A percentile compares a stretch with the other conserved stretches of the same genome.
Evolutionary conservation across 345 rosid species (phyloP).

Genomic region (Sapria himalayana): DNA sequence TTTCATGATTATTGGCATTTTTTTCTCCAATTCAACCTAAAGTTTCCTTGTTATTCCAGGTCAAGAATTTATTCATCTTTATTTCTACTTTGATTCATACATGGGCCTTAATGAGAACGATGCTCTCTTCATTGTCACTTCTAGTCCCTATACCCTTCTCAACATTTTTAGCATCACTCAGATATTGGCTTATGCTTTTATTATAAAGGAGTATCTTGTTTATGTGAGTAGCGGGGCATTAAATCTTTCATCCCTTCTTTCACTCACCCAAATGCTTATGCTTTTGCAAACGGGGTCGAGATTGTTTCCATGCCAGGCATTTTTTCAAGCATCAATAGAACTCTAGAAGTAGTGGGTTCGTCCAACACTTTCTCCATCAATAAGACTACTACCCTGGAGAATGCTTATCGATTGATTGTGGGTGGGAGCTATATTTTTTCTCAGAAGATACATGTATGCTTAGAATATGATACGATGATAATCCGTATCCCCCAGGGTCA

Average conservation of each 20-base stretch:
- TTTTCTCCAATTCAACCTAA: conserved; percentile 43
- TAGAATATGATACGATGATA: conserved; percentile 65
- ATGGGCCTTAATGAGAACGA: conserved; percentile 26
- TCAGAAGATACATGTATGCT: conserved; percentile 58
- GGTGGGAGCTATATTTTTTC: conserved; percentile 83
- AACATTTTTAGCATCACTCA: conserved; percentile 75
- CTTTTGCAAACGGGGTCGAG: conserved; percentile 92
- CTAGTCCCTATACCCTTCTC: conserved; percentile 46
- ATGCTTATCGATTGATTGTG: conserved; percentile 54
- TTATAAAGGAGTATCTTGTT: conserved; percentile 55
- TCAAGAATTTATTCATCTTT: conserved; percentile 51
- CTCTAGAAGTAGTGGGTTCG: conserved; percentile 22
- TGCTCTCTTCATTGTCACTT: conserved; percentile 44
- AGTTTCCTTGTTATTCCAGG: conserved; percentile 58
- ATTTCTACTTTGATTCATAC: conserved; percentile 62
- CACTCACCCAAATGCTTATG: conserved; percentile 25
- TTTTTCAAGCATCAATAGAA: conserved; percentile 28
- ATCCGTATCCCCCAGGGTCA: conserved; percentile 42
- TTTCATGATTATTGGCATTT: conserved; percentile 60
- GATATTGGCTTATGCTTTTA: conserved; percentile 37
- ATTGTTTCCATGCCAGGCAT: conserved; percentile 79
- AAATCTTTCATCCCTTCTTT: conserved; percentile 45
- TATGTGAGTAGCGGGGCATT: conserved; percentile 30
- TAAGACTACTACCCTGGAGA: conserved; percentile 69
- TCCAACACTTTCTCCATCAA: conserved; percentile 15